phyloP scores from a whole-genome alignment of 352 stramenopile genomes.

The Phytophthora lateralis region DNA sequence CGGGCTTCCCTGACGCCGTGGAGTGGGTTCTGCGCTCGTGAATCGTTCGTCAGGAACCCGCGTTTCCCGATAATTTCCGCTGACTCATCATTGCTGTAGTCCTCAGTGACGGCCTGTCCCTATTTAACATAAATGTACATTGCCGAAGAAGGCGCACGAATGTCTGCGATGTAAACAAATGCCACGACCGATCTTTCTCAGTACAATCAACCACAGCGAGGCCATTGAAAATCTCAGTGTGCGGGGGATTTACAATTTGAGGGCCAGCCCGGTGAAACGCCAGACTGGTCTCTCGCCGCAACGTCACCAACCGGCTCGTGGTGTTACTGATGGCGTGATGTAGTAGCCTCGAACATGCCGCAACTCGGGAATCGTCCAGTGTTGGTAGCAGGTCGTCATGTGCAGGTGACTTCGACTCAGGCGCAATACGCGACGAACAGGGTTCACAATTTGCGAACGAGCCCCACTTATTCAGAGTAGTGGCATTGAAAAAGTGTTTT shows the following conservation, averaged over 20 bases:
- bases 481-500: too few species aligned
- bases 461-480: not conserved
- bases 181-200: not conserved
- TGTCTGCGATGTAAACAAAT: not conserved
- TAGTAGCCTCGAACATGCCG: too few species aligned
- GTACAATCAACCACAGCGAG: too few species aligned
- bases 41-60: conserved; percentile 1
- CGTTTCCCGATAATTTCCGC: not conserved
- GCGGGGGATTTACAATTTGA: not conserved
- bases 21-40: conserved; percentile 33
- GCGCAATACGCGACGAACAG: too few species aligned
- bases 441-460: too few species aligned
- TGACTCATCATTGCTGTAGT: conserved; percentile 4
- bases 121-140: not conserved
- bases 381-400: not conserved
- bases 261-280: not conserved
- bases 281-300: not conserved
- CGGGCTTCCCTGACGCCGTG: conserved; percentile 36
- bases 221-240: not conserved
- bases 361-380: not conserved
- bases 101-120: not conserved
- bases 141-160: too few species aligned
- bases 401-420: not conserved
- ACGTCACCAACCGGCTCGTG: too few species aligned
- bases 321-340: not conserved